Conservation (phyloP, 2,329 filamentous ascomycete genomes). For the Tolypocladium tundrense region DNA sequence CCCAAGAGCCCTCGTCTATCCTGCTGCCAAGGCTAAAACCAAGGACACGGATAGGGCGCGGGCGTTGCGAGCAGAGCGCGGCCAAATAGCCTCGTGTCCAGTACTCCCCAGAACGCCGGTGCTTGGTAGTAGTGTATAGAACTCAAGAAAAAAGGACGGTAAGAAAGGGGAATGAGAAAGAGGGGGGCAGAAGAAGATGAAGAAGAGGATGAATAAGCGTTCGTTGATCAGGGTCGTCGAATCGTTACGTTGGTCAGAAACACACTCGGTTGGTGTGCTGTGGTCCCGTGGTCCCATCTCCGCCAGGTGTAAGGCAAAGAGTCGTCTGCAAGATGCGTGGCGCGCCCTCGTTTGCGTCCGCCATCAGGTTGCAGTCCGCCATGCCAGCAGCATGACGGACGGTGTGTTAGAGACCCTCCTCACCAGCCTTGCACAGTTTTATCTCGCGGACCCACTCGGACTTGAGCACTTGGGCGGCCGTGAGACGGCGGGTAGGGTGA, state of each 20-base stretch:
- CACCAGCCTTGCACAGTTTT: slow-evolving; percentile 90
- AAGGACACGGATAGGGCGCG: background rate
- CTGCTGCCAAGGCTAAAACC: background rate
- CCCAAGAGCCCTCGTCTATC: background rate
- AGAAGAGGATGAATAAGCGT: background rate
- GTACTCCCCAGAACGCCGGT: slow-evolving; percentile 15
- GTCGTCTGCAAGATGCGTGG: slow-evolving; percentile 14
- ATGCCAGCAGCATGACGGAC: slow-evolving; percentile 17
- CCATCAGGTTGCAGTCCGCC: slow-evolving; percentile 16
- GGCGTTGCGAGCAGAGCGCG: background rate
- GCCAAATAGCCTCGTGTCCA: background rate
- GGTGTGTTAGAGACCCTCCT: slow-evolving; percentile 69
- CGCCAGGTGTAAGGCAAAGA: slow-evolving; percentile 5
- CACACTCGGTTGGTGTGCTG: slow-evolving; percentile 2
- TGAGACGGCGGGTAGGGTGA: slow-evolving; percentile 84
- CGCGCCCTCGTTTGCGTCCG: slow-evolving; percentile 2
- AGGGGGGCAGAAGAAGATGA: slow-evolving; percentile 1
- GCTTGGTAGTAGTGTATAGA: slow-evolving; percentile 13
- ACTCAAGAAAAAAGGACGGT: slow-evolving; percentile 1
- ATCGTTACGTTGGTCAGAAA: slow-evolving; percentile 5
- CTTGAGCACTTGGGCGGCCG: slow-evolving; percentile 90
- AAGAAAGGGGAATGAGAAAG: slow-evolving; percentile 13
- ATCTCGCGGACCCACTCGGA: slow-evolving; percentile 99
- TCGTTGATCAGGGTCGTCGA: slow-evolving; percentile 8
- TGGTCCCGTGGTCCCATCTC: slow-evolving; percentile 5